Base-by-base conservation (phyloP, 805 yeast genomes). In the Ogataea allantospora region DNA sequence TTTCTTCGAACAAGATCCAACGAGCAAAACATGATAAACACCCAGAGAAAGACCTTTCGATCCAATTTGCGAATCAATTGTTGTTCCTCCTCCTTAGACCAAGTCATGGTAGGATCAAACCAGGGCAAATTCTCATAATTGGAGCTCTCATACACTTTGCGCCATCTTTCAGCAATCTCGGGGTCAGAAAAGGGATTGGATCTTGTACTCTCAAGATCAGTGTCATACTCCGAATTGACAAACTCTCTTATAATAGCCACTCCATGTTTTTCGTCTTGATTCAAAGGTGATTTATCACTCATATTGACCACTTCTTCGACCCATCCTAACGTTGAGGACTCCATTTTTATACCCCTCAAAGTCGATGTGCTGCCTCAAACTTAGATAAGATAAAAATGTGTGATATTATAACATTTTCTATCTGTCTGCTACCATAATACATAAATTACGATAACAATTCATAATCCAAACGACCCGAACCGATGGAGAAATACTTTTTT, bases 1-100 rank as follows among this genome's bases (percentile, higher is more conserved):
- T 79, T 78, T 35, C 71, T 71, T 49, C 85, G 60, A 56, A 77
- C 83, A 38, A 78, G 55, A 51, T 78, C 77, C 36, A 79, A 64
- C 7, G 75, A 75, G 27, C 72, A 57, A 51, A 78, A 78, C 75
- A 78, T 68, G 39, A 78, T 44, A 43, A 75, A 75, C 0, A 82
- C 81, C 67, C 79, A 68, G 19, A 75, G 57, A 7, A 77, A 63
- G 17, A 80, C 82, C 31, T 68, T 62, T 62, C 67, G 65, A 44
- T 80, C 84, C 24, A 75, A 61, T 47, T 75, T 77, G 51, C 75
- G 50, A 11, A 70, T 53, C 3, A 79, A 48, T 27, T 55, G 62
- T 22, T 58, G 61, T 40, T 80, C 83, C 50, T 66, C 70, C 29
- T 50, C 60, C 11, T 44, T 34, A 9, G 63, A 51, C 69, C 70